These are phyloP conservation scores for Colletotrichum sidae DNA, from an alignment of 2,329 filamentous ascomycete genomes.

Conservation along the genomic window DNA sequence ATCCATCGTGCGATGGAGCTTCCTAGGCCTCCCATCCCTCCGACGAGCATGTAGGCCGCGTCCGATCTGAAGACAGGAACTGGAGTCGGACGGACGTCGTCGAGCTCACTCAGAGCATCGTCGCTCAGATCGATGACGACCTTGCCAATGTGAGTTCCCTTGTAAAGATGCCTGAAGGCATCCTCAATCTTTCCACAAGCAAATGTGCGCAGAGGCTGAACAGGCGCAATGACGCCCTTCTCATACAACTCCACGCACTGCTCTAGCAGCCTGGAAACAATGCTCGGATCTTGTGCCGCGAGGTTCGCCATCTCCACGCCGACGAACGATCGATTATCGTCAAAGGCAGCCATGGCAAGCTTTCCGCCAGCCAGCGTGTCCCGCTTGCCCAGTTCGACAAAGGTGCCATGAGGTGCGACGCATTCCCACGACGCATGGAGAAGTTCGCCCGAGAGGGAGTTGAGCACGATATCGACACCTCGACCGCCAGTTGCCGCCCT, in stretches of 20 bases:
- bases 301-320: slow-evolving; percentile 48
- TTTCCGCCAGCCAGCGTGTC: slow-evolving; percentile 54
- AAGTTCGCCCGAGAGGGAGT: slow-evolving; percentile 55
- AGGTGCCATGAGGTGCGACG: slow-evolving; percentile 55
- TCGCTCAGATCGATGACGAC: slow-evolving; percentile 48
- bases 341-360: slow-evolving; percentile 60
- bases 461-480: slow-evolving; percentile 54
- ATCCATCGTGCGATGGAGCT: slow-evolving; percentile 45
- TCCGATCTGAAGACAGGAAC: background rate
- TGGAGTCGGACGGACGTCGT: background rate
- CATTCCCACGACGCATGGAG: slow-evolving; percentile 57
- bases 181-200: slow-evolving; percentile 45
- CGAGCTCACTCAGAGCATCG: background rate
- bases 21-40: slow-evolving; percentile 48
- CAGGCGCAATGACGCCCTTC: background rate
- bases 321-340: slow-evolving; percentile 48
- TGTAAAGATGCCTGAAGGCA: slow-evolving; percentile 58
- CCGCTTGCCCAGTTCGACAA: slow-evolving; percentile 59
- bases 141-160: slow-evolving; percentile 57
- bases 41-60: slow-evolving; percentile 44
- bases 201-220: slow-evolving; percentile 30
- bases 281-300: slow-evolving; percentile 27
- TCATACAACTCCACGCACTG: slow-evolving; percentile 6
- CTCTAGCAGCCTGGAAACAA: background rate
- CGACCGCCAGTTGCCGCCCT: slow-evolving; percentile 42